These are phyloP conservation scores for Lentinula guzmanii DNA, from an alignment of 768 basidiomycete species.

Conservation along the genomic window DNA sequence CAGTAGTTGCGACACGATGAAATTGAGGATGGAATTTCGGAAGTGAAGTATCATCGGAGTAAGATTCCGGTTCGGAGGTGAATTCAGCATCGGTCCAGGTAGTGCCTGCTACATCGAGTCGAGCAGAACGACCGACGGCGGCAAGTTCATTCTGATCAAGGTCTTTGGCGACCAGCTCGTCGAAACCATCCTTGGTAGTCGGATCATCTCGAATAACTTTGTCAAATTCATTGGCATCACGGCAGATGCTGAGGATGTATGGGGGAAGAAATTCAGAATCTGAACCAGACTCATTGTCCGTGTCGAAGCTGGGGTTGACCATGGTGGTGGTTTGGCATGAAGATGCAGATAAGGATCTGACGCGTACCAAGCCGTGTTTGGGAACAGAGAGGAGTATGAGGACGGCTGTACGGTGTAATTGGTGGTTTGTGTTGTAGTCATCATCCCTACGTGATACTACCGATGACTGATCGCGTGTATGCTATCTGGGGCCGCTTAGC, in stretches of 20 bases:
- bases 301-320: neutral
- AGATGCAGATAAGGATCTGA: neutral
- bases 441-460: neutral
- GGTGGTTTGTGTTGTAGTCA: neutral
- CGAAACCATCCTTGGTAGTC: conserved; percentile 22
- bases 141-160: conserved; percentile 28
- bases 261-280: neutral
- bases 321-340: neutral
- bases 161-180: conserved; percentile 36
- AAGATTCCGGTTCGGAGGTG: conserved; percentile 19
- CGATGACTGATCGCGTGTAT: neutral
- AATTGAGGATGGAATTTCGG: conserved; percentile 13
- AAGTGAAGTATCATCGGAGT: conserved; percentile 3
- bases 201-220: conserved; percentile 20
- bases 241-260: conserved; percentile 27
- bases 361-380: neutral
- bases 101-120: conserved; percentile 27
- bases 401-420: neutral
- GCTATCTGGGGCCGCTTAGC: too few species aligned
- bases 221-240: conserved; percentile 31
- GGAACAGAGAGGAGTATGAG: neutral
- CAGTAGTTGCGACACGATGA: conserved; percentile 18
- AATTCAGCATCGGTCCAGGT: conserved; percentile 22
- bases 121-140: conserved; percentile 27
- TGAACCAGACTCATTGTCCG: neutral